phyloP scores from a whole-genome alignment of 371 early-diverging fungal genomes.

The Syncephalastrum contaminatum region DNA sequence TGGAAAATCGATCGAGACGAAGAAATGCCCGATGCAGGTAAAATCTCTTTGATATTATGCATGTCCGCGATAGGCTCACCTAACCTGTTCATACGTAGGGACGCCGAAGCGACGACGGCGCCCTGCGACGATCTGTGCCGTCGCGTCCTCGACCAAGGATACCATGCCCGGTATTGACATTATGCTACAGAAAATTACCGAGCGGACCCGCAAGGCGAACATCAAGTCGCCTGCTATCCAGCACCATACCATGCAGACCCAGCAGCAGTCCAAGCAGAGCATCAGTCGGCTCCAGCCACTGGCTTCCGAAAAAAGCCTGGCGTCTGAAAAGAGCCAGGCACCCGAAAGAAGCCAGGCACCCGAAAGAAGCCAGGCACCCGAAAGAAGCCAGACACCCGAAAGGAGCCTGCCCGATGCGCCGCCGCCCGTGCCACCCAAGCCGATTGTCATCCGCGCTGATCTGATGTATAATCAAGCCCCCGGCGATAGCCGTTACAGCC shows the following conservation, averaged over 20 bases:
- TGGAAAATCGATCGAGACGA: constrained; percentile 46
- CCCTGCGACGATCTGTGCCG: constrained; percentile 46
- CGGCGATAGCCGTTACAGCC: constrained; percentile 8
- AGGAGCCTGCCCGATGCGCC: constrained; percentile 15
- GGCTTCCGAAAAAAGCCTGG: constrained; percentile 10
- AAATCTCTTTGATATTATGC: too few relatives aligned
- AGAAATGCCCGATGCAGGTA: constrained; percentile 29
- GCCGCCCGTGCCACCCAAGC: constrained; percentile 47
- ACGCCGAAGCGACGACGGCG: constrained; percentile 27
- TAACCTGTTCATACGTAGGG: too few relatives aligned
- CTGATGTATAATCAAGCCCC: constrained; percentile 15
- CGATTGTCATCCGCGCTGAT: constrained; percentile 35
- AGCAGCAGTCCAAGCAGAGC: constrained; percentile 1
- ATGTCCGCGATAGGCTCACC: too few relatives aligned
- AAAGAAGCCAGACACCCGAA: too few relatives aligned
- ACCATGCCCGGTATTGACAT: constrained; percentile 37
- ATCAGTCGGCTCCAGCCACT: constrained; percentile 5
- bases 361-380: too few relatives aligned
- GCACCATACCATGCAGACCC: constrained; percentile 13
- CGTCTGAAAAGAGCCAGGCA: too few relatives aligned
- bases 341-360: too few relatives aligned
- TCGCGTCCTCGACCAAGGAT: constrained; percentile 27
- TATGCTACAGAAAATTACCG: constrained; percentile 36
- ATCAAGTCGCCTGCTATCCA: constrained; percentile 18
- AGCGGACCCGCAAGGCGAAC: constrained; percentile 1